Percentiles rank a stretch among this genome's conserved stretches.
Conservation (phyloP, 2,329 filamentous ascomycete genomes). For the Penicillium rolfsii region DNA sequence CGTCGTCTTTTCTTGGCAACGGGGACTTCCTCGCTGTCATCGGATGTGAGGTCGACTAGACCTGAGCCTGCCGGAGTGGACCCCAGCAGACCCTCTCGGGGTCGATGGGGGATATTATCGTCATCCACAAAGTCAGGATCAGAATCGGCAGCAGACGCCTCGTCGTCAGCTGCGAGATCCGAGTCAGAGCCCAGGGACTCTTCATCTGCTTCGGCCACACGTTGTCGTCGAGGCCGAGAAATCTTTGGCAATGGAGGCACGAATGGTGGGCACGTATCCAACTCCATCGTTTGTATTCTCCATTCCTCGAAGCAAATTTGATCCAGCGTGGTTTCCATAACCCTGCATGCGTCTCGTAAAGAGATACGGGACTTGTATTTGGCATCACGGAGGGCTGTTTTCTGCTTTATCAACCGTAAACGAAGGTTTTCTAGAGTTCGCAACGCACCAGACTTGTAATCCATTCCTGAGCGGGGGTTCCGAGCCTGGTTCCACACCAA, state of each 20-base stretch:
- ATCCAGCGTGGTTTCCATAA: conserved; percentile 67
- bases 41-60: neutral
- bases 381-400: conserved; percentile 55
- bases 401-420: conserved; percentile 36
- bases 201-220: conserved; percentile 4
- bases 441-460: conserved; percentile 40
- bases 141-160: neutral
- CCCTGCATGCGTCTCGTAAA: conserved; percentile 59
- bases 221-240: conserved; percentile 15
- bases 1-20: conserved; percentile 7
- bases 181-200: conserved; percentile 2
- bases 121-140: neutral
- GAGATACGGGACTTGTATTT: conserved; percentile 58
- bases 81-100: no score
- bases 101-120: neutral
- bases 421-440: neutral
- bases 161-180: neutral
- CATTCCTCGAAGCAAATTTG: conserved; percentile 55
- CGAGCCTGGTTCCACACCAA: conserved; percentile 64
- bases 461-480: conserved; percentile 32
- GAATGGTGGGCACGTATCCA: conserved; percentile 36
- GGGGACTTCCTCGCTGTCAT: neutral
- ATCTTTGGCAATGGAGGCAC: conserved; percentile 22
- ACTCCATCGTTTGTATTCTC: conserved; percentile 49
- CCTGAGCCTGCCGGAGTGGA: neutral